Percentiles rank a stretch among this genome's conserved stretches.
Conservation (phyloP, 306 rosid species). For the Cucurbita argyrosperma region DNA sequence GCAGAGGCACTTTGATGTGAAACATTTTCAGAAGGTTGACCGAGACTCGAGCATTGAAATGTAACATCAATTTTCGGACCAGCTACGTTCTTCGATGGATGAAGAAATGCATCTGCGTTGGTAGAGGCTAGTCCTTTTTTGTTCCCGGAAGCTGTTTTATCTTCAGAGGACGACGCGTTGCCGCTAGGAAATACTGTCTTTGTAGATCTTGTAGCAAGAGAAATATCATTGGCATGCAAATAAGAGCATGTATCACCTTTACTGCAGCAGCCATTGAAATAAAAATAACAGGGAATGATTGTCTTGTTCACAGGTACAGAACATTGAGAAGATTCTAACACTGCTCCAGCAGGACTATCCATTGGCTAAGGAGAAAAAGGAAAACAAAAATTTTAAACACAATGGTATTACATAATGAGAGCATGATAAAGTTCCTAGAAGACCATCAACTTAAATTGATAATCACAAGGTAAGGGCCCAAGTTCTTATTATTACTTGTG, state of each 20-base stretch:
- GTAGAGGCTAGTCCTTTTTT: slow-evolving; percentile 15
- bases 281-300: slow-evolving; percentile 55
- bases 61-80: slow-evolving; percentile 14
- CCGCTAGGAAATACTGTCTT: slow-evolving; percentile 28
- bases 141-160: slow-evolving; percentile 21
- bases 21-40: slow-evolving; percentile 16
- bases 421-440: background rate
- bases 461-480: background rate
- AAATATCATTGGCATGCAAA: slow-evolving; percentile 39
- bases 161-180: slow-evolving; percentile 23
- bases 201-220: slow-evolving; percentile 20
- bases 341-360: slow-evolving; percentile 43
- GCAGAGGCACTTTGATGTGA: slow-evolving; percentile 13
- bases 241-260: slow-evolving; percentile 68
- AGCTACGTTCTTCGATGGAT: slow-evolving; percentile 19
- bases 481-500: background rate
- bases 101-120: slow-evolving; percentile 7
- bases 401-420: slow-evolving; percentile 5
- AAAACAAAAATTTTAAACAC: slow-evolving; percentile 8
- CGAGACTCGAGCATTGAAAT: slow-evolving; percentile 21
- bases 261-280: slow-evolving; percentile 63
- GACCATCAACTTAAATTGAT: background rate
- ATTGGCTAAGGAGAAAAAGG: slow-evolving; percentile 41
- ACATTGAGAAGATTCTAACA: slow-evolving; percentile 34
- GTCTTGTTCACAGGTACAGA: slow-evolving; percentile 47